Evolutionary conservation across 164 flowering plant genomes (phyloP).

Genomic region (Echeveria elegans): DNA sequence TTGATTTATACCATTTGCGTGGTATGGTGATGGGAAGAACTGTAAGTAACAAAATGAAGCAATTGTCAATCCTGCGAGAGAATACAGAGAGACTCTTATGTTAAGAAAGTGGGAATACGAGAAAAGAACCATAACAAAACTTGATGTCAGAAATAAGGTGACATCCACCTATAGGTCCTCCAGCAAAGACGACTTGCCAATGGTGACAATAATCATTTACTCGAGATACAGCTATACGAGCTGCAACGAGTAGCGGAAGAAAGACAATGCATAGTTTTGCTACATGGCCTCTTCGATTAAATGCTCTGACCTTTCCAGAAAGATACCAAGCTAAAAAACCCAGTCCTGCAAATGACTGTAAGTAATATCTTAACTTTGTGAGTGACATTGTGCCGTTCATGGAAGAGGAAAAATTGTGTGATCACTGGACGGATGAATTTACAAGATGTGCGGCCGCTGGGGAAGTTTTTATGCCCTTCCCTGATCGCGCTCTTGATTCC

Average conservation of each 20-base stretch:
- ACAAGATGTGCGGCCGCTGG: conserved; percentile 94
- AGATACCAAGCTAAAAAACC: conserved; percentile 48
- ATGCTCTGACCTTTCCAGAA: conserved; percentile 57
- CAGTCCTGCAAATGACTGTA: conserved; percentile 73
- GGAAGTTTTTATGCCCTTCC: conserved; percentile 94
- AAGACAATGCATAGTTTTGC: conserved; percentile 61
- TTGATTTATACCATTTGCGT: conserved; percentile 35
- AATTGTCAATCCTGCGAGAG: conserved; percentile 42
- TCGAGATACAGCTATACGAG: conserved; percentile 60
- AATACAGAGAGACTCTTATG: background rate
- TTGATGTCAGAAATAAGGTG: background rate
- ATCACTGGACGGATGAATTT: conserved; percentile 17
- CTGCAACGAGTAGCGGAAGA: conserved; percentile 51
- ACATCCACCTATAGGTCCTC: conserved; percentile 47
- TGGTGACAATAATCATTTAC: conserved; percentile 85
- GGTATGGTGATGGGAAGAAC: conserved; percentile 79
- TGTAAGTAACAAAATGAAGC: conserved; percentile 75
- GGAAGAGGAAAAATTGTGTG: background rate
- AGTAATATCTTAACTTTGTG: conserved; percentile 8
- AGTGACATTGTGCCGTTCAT: background rate
- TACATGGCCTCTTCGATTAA: conserved; percentile 59
- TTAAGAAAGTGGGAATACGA: background rate
- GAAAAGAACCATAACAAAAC: background rate
- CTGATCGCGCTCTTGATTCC: conserved; percentile 54
- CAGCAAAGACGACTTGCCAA: conserved; percentile 65